Evolutionary conservation across 2,329 filamentous ascomycete genomes (phyloP), one percentile per base, ranked within the genome.

Genomic region (Colletotrichum phormii): DNA sequence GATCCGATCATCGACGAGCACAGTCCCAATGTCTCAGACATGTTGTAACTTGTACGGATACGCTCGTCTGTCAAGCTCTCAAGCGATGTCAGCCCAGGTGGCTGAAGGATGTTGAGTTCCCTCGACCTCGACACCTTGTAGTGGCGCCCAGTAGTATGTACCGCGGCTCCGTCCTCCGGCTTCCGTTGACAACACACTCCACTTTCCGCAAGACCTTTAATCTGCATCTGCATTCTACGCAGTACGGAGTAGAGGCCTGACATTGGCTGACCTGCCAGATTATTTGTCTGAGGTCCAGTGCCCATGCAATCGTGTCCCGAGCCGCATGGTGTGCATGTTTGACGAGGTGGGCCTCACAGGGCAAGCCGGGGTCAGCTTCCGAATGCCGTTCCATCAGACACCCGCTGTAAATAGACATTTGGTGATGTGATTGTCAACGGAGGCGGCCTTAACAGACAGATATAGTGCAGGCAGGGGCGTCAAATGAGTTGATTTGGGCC

Each of bases 1-100:
- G 59, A 53, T 64, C 65, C 46, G 59, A 64, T 69, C 51, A 63
- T 68, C 37, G 51, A 24, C 51, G 42, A 58, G 69, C 64, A 72
- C 58, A 63, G 53, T 51, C 69, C 64, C 51, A 24, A 46, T 37
- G 57, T 62, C 42, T 33, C 33, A 22, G 42, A 72, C 68, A 57
- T 57, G 26, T 51, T 33, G 33, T 63, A 42, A 8, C 15, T 42
- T 42, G 37, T 18, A 42, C 6, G 37, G 37, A 42, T 18, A 22
- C 33, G 65, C 70, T 53, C 69, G 51, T 64, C 69, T 42, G 58
- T 33, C 53, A 46, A 26, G 53, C 31, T 53, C 31, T 31, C 64
- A 46, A 69, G 59, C 42, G 26, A 69, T 33, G 53, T 22, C 58
- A 26, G 29, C 31, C 29, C 53, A 46, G 53, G 42, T 35, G 51